Conservation (phyloP, 768 basidiomycete species). For the Lactarius tabidus region DNA sequence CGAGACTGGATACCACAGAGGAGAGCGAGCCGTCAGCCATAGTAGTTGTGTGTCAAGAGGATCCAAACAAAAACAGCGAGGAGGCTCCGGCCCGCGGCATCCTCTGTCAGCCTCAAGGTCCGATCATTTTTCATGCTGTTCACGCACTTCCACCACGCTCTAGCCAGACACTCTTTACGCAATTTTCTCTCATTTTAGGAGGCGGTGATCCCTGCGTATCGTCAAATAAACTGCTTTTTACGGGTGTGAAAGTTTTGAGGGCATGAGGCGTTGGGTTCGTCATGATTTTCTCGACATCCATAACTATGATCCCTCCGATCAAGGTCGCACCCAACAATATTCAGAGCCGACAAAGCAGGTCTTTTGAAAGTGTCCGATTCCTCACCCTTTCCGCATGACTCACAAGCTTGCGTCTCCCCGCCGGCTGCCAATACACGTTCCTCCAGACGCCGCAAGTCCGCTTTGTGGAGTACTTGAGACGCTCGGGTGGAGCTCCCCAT, state of each 20-base stretch:
- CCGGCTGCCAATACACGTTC: neutral
- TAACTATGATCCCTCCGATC: too few relatives aligned
- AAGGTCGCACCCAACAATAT: neutral
- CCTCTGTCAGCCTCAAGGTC: neutral
- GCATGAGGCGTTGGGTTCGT: too few relatives aligned
- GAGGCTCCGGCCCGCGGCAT: neutral
- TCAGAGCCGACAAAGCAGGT: neutral
- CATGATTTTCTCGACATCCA: too few relatives aligned
- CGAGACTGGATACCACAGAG: constrained; percentile 77
- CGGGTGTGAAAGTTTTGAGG: neutral
- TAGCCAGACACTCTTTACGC: too few relatives aligned
- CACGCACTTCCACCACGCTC: too few relatives aligned
- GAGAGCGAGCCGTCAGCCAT: constrained; percentile 61
- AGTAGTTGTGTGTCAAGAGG: neutral
- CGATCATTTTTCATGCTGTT: too few relatives aligned
- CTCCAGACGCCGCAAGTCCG: neutral
- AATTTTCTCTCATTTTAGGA: neutral
- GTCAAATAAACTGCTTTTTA: too few relatives aligned
- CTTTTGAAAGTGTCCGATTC: neutral
- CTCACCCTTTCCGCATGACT: neutral
- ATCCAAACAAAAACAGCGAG: neutral
- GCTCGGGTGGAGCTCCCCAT: constrained; percentile 52
- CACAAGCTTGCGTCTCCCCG: neutral
- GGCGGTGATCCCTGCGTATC: neutral
- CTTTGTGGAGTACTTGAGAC: constrained; percentile 48